Base-by-base conservation (phyloP, 768 basidiomycete species). In the Amanita polypyramis region DNA sequence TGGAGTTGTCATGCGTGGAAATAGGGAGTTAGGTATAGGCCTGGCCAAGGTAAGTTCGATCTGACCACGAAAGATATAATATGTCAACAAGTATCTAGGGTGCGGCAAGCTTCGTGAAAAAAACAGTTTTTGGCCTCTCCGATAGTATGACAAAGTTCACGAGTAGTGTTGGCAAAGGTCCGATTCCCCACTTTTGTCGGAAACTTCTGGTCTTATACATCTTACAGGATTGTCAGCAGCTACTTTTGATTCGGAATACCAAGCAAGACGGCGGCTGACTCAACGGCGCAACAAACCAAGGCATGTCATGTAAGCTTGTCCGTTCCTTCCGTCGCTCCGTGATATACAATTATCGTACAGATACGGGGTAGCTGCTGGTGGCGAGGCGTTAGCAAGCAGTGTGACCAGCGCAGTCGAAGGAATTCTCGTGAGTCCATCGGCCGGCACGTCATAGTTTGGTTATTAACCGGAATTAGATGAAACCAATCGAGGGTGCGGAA, bases 91-190 rank as follows among this genome's bases (percentile, higher is more conserved):
- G 5, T 14, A 45, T 29, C n/a, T 56, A 94, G 85, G 96, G 96
- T 38, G 95, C 95, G 0, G 92, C 94, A 5, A 97, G 93, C 61
- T 94, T 99, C 56, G 87, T 97, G 47, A 98, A 98, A 72, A 99
- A 99, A 70, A 96, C 95, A 0, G 89, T 98, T 5, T 99, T 98
- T 57, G 96, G 96, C 32, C 62, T 99, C 36, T 87, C 88, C 29
- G 95, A 99, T 59, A 95, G 91, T 60, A 72, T 99, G 61, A 94
- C 94, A n/a, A 98, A 97, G 65, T 85, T 99, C 59, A 98, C 96
- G 1, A 90, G 93, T 54, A 96, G 92, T 62, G 81, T 99, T 52
- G 91, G 95, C 36, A 99, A 99, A 75, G 93, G 92, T 87, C 37
- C 5, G 55, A 15, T 35, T 29, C 37, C 29, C 9, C 2, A 9